Base-by-base conservation (phyloP, 306 rosid genomes). In the Lathyrus tuberosus region DNA sequence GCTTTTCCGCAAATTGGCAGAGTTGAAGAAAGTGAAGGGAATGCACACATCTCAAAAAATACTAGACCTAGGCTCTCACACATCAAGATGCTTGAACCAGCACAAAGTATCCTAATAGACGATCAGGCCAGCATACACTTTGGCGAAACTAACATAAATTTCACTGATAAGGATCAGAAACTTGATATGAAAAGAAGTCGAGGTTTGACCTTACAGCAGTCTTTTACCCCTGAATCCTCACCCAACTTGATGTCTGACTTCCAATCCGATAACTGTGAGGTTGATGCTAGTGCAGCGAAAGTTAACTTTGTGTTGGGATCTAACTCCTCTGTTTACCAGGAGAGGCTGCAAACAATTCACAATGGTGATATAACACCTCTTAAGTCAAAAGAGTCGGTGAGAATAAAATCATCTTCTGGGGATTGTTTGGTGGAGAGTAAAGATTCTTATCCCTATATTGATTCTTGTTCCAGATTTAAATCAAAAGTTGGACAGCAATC, bases 21-120 rank as follows among this genome's bases (percentile, higher is more conserved):
- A 26, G 73, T 46, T 71, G 49, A 46, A 63, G 76, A 78, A 56
- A 62, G 24, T 49, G 71, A 74, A 52, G 67, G 71, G 16, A 47
- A 40, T 47, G 18, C 43, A 28, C 37, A 17, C 46, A 33, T 40
- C 26, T 47, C 52, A 62, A 67, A 41, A 20, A 48, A 35, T 26
- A 62, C 60, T 10, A 75, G 54, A 46, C 60, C 72, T 18, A 16
- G 72, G 64, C 58, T 38, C 40, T 53, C 78, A 26, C 4, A 14
- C 42, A 26, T 71, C 65, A 65, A 40, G 66, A 24, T 65, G 62
- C 70, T 48, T 65, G 80, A 82, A 70, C 67, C 68, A 64, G 80
- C 46, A 67, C 65, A 67, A 74, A 74, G 69, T 74, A 43, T 57
- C 46, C 76, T 4, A 48, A 51, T 51, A 65, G 52, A 31, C 14